phyloP scores from a whole-genome alignment of 2,329 filamentous ascomycete species.

The Colletotrichum filicis region DNA sequence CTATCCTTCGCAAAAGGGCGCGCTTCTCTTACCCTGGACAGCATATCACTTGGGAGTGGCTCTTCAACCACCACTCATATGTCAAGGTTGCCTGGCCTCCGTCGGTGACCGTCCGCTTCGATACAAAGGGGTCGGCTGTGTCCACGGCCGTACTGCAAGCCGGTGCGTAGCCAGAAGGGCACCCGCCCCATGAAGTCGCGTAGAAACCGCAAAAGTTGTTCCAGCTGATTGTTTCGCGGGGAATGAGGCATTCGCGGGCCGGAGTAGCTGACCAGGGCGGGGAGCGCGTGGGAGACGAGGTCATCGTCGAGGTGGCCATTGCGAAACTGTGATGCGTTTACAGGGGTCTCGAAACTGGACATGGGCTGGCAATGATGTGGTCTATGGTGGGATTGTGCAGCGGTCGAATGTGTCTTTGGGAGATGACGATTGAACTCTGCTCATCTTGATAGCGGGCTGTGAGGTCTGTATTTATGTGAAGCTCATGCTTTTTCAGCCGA shows the following conservation, averaged over 20 bases:
- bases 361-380: too few relatives aligned
- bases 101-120: background rate
- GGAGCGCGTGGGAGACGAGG: too few relatives aligned
- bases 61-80: background rate
- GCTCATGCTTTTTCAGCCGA: background rate
- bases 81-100: background rate
- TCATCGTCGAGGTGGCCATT: too few relatives aligned
- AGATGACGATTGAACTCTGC: background rate
- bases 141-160: background rate
- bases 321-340: too few relatives aligned
- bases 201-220: background rate
- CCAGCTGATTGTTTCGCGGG: background rate
- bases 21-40: conserved; percentile 1
- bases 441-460: background rate
- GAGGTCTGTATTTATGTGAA: background rate
- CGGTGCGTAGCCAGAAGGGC: conserved; percentile 7
- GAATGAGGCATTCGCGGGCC: background rate
- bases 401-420: background rate
- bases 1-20: too few relatives aligned
- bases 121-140: background rate
- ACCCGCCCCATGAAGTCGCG: background rate
- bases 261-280: background rate
- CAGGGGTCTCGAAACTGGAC: too few relatives aligned
- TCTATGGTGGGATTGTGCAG: background rate
- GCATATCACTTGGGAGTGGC: background rate